phyloP scores from a whole-genome alignment of 164 flowering plant species.

The Kingdonia uniflora region DNA sequence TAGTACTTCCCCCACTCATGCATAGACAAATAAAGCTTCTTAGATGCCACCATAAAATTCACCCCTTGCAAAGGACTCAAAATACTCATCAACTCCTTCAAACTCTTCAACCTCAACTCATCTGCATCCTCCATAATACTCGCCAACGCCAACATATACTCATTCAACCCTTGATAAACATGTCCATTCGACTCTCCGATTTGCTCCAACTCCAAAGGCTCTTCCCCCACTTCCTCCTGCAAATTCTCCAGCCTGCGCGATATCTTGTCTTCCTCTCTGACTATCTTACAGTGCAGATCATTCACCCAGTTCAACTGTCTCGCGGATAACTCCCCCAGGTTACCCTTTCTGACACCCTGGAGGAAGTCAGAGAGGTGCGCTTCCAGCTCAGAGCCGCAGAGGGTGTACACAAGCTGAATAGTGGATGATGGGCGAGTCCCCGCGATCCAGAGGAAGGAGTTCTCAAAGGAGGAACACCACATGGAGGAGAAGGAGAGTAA shows the following conservation, averaged over 20 bases:
- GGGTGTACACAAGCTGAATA: conserved; percentile 9
- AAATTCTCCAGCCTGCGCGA: conserved; percentile 21
- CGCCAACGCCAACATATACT: conserved; percentile 8
- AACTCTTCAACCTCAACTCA: conserved; percentile 17
- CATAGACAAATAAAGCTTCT: conserved; percentile 35
- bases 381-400: too few species aligned
- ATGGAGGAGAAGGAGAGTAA: conserved; percentile 23
- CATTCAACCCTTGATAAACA: too few species aligned
- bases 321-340: conserved; percentile 11
- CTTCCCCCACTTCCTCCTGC: conserved; percentile 31
- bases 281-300: conserved; percentile 21
- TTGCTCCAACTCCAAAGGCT: not conserved
- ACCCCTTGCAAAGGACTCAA: conserved; percentile 11
- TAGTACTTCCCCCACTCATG: conserved; percentile 31
- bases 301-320: conserved; percentile 22
- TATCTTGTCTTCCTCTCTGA: conserved; percentile 15
- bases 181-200: not conserved
- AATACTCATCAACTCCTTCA: conserved; percentile 21
- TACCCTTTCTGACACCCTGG: conserved; percentile 13
- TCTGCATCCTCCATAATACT: conserved; percentile 7
- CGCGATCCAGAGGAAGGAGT: conserved; percentile 7
- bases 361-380: conserved; percentile 16
- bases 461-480: conserved; percentile 9
- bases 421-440: conserved; percentile 15
- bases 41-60: conserved; percentile 25